phyloP scores from a whole-genome alignment of 495 filamentous ascomycete species.

The Amorphotheca resinae region DNA sequence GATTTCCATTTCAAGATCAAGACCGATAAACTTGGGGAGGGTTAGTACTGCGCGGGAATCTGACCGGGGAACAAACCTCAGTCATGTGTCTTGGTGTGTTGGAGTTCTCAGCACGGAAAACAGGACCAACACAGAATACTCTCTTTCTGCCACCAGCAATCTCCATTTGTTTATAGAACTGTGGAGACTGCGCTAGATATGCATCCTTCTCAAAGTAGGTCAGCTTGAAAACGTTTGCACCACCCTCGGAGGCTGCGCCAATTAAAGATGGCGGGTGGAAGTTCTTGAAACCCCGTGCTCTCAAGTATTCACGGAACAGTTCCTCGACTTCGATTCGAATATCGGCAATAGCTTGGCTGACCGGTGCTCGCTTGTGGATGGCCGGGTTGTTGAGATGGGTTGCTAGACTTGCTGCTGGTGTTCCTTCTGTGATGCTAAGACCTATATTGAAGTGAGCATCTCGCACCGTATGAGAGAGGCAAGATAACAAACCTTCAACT shows the following conservation, averaged over 20 bases:
- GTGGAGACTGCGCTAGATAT: constrained; percentile 79
- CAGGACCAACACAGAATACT: constrained; percentile 81
- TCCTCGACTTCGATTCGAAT: constrained; percentile 73
- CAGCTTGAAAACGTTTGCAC: constrained; percentile 83
- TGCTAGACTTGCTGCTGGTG: constrained; percentile 56
- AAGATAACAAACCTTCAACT: constrained; percentile 49
- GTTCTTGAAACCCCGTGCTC: constrained; percentile 64
- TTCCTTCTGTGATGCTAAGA: constrained; percentile 39
- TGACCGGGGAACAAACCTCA: constrained; percentile 33
- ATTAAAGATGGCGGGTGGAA: constrained; percentile 86
- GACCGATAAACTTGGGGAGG: constrained; percentile 64
- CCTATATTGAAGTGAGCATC: too few species aligned
- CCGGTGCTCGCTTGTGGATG: constrained; percentile 78
- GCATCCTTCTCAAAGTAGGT: constrained; percentile 81
- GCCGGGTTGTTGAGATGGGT: constrained; percentile 81
- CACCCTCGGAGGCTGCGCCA: constrained; percentile 84
- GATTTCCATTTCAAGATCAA: constrained; percentile 97
- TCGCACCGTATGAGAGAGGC: too few species aligned
- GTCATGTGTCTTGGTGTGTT: constrained; percentile 96
- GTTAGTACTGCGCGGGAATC: neutral
- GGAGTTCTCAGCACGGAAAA: constrained; percentile 94
- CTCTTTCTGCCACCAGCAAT: constrained; percentile 85
- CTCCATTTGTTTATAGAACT: constrained; percentile 94
- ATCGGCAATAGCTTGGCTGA: constrained; percentile 68
- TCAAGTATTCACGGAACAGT: constrained; percentile 70